phyloP scores from a whole-genome alignment of 495 filamentous ascomycete genomes.

The Talaromyces trachyspermus region DNA sequence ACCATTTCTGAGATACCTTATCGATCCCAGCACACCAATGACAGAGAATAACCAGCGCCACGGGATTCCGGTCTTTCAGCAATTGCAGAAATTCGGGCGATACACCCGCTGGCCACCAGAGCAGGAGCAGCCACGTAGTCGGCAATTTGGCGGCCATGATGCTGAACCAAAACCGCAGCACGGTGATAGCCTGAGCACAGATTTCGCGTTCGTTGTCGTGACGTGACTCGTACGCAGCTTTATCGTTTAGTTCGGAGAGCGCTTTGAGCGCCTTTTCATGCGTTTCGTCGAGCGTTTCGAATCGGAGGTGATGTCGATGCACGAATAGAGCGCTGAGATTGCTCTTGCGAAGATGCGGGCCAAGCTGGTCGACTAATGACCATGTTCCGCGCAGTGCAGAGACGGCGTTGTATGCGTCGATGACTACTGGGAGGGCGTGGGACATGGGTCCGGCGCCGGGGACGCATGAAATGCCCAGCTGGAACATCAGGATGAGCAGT shows the following conservation, averaged over 20 bases:
- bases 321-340: constrained; percentile 1
- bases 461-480: constrained; percentile 7
- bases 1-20: not conserved
- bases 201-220: constrained; percentile 1
- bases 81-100: constrained; percentile 1
- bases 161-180: constrained; percentile 7
- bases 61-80: constrained; percentile 2
- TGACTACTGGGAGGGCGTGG: not conserved
- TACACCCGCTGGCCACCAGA: constrained; percentile 5
- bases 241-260: constrained; percentile 2
- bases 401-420: constrained; percentile 7
- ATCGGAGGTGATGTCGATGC: constrained; percentile 7
- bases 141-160: constrained; percentile 8
- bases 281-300: constrained; percentile 6
- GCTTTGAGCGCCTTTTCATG: not conserved
- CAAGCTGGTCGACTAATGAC: constrained; percentile 7
- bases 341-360: constrained; percentile 4
- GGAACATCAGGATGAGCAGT: constrained; percentile 6
- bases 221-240: not conserved
- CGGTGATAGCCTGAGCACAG: constrained; percentile 8
- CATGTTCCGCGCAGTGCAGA: constrained; percentile 4
- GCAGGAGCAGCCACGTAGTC: constrained; percentile 5
- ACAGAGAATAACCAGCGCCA: constrained; percentile 6
- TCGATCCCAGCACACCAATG: constrained; percentile 7
- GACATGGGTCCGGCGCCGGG: constrained; percentile 7